Evolutionary conservation across 257 asterid species (phyloP), one percentile per base, ranked within the genome.

Genomic region (Paraleonurus japonicus): DNA sequence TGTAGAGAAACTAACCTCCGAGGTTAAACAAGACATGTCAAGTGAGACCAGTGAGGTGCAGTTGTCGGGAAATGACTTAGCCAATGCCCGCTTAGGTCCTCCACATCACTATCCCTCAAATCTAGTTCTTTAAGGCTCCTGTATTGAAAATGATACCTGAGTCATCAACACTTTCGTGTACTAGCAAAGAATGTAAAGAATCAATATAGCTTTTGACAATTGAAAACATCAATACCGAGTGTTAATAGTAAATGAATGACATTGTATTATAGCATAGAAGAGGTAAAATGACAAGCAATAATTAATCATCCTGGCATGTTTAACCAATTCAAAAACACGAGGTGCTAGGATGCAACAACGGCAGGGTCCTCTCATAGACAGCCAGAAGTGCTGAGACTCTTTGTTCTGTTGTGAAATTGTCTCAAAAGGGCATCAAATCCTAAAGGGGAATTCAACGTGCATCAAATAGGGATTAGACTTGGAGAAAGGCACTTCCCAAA

Each of bases 11-110:
- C 83, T 87, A 69, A 83, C 83, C 80, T 85, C 94, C 4, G 86
- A 71, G 57, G 35, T 75, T 59, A 83, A 76, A 78, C 87, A 87
- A 53, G 88, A 81, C 72, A 87, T 83, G 84, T 83, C 85, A 35
- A 87, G 90, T 3, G 87, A 83, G 22, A 80, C 89, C 35, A 87
- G 81, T 9, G 86, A 81, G 9, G 86, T 87, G 78, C 78, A 85
- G 72, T 50, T 80, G 69, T 82, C 82, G 0, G 94, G 72, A 87
- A 87, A 75, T 82, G 89, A 78, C 87, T 81, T 22, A 85, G 81
- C 90, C 94, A 87, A 27, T 83, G 89, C 57, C 87, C 90, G 28
- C 87, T 85, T 37, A 80, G 54, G 70, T 85, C 89, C 69, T 83
- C 89, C 77, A 81, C 90, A 50, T 83, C 89, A 75, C 89, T 76